Evolutionary conservation across 257 asterid species (phyloP), one percentile per base, ranked within the genome.

Genomic region (Penstemon eatonii): DNA sequence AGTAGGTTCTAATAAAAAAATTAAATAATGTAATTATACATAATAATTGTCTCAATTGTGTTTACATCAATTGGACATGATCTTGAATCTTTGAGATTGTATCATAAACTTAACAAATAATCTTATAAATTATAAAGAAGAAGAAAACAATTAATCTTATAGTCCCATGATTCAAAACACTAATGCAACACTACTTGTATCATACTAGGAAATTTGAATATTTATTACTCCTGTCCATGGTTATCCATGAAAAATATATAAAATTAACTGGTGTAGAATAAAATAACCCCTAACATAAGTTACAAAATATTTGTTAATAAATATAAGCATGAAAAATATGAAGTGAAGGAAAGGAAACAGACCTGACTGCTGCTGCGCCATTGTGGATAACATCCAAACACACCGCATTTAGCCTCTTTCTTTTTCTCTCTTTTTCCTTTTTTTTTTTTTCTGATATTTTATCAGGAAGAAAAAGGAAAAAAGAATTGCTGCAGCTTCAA

Each of bases 301-400:
- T 18, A 10, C 7, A n/a, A 19, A 33, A 9, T 5, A 19, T 1
- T 15, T 25, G 8, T 56, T 25, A 25, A 25, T 25, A 25, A 54
- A 18, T 3, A 54, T 33, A 7, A n/a, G 50, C 18, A 66, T 38
- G 52, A 12, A 65, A 33, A 61, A 50, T n/a, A 58, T 68, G 59
- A 63, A 38, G 70, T 67, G 73, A 70, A 60, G 61, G 42, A 56
- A 68, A 61, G 66, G 57, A 47, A 79, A 70, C 76, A 52, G 66
- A 69, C 75, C 77, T 71, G 78, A 60, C 74, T 70, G 78, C 63
- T 61, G 82, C 67, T 62, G 80, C 73, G 60, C 60, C 76, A 76
- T 63, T 76, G 58, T 74, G 81, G 84, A 80, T 80, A 78, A 58
- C 74, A 63, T 75, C 82, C 88, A 77, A 76, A 81, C 69, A 73